These are phyloP conservation scores for Avena eriantha DNA, from an alignment of 176 grass and related monocot genomes.

Conservation along the genomic window DNA sequence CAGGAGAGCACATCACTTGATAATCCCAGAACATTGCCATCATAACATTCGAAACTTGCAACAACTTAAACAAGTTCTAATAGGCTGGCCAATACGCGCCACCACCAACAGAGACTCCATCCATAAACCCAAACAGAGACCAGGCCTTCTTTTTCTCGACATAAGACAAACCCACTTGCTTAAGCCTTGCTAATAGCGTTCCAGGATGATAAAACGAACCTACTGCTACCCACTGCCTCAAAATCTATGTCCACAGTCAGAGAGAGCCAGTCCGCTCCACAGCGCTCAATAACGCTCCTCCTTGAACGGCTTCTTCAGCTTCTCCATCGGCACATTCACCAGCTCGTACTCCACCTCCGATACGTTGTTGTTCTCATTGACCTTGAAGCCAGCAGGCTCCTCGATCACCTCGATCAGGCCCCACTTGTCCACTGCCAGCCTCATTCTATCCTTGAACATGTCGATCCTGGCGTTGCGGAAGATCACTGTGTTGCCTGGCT, in stretches of 20 bases:
- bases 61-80: not conserved
- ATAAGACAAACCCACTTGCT: not conserved
- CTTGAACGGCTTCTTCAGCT: not conserved
- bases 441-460: slow-evolving; percentile 43
- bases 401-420: slow-evolving; percentile 21
- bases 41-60: slow-evolving; percentile 11
- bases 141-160: not conserved
- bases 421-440: slow-evolving; percentile 39
- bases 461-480: slow-evolving; percentile 44
- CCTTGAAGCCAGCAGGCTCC: slow-evolving; percentile 1
- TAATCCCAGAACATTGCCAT: slow-evolving; percentile 31
- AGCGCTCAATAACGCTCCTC: slow-evolving; percentile 7
- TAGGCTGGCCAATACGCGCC: slow-evolving; percentile 17
- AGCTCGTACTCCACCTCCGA: slow-evolving; percentile 14
- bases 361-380: slow-evolving; percentile 34
- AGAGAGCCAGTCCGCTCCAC: not conserved
- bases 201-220: slow-evolving; percentile 16
- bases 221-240: slow-evolving; percentile 33
- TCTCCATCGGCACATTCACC: not conserved
- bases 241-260: slow-evolving; percentile 33
- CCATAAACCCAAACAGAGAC: slow-evolving; percentile 5
- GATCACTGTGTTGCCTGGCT: slow-evolving; percentile 39
- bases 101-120: not conserved
- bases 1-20: not conserved
- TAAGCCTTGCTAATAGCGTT: slow-evolving; percentile 25